phyloP scores from a whole-genome alignment of 2,329 filamentous ascomycete genomes.

The Cylindrodendrum hubeiense region DNA sequence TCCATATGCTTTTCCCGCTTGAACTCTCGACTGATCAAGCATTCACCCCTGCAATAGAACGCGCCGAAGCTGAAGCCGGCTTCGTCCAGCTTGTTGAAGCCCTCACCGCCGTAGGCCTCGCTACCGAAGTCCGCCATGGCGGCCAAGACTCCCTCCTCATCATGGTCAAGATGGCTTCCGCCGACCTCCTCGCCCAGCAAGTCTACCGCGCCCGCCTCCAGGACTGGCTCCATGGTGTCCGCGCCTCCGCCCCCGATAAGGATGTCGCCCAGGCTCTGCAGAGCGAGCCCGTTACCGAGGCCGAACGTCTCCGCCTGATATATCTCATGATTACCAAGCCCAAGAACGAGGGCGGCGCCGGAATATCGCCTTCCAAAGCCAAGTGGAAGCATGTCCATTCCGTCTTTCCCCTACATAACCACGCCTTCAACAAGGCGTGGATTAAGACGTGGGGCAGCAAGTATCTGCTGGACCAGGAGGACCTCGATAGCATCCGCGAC shows the following conservation, averaged over 20 bases:
- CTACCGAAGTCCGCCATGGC: slow-evolving; percentile 88
- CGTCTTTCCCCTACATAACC: slow-evolving; percentile 85
- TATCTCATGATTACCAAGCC: slow-evolving; percentile 86
- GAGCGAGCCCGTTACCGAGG: slow-evolving; percentile 83
- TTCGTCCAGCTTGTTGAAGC: slow-evolving; percentile 84
- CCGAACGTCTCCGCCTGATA: slow-evolving; percentile 88
- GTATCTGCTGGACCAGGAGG: slow-evolving; percentile 72
- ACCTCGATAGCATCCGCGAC: slow-evolving; percentile 81
- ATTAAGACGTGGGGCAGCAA: slow-evolving; percentile 81
- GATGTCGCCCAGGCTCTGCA: slow-evolving; percentile 77
- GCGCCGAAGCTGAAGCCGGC: slow-evolving; percentile 75
- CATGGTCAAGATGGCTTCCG: slow-evolving; percentile 84
- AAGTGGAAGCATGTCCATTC: slow-evolving; percentile 80
- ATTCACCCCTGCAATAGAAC: slow-evolving; percentile 61
- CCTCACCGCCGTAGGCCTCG: slow-evolving; percentile 83
- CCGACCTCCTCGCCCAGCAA: slow-evolving; percentile 80
- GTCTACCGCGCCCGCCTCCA: slow-evolving; percentile 89
- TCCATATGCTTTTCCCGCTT: not conserved
- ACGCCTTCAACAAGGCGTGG: slow-evolving; percentile 79
- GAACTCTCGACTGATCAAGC: slow-evolving; percentile 16
- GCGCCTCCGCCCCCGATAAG: slow-evolving; percentile 79
- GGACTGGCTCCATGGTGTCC: slow-evolving; percentile 94
- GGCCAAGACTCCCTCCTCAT: slow-evolving; percentile 81
- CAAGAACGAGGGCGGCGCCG: slow-evolving; percentile 81
- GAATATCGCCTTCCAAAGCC: slow-evolving; percentile 76